phyloP scores from a whole-genome alignment of 2,329 filamentous ascomycete species.

The Sporothrix phasma region DNA sequence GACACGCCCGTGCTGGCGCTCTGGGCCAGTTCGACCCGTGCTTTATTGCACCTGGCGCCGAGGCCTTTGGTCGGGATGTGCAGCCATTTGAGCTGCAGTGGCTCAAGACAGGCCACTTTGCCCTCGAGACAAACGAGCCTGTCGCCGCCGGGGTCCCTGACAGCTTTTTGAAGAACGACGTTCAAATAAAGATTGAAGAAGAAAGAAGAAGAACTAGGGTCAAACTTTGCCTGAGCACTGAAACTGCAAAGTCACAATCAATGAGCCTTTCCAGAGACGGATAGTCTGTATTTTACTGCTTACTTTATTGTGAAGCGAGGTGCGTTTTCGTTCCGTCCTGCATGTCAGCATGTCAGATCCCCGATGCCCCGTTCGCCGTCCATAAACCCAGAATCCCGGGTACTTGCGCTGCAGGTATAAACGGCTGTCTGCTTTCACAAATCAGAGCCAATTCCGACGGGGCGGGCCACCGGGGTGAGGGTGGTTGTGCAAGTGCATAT shows the following conservation, averaged over 20 bases:
- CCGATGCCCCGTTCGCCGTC: constrained; percentile 9
- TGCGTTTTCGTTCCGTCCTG: neutral
- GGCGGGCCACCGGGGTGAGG: no score
- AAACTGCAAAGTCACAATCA: no score
- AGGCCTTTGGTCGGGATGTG: constrained; percentile 43
- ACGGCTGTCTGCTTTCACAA: neutral
- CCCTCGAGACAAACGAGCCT: constrained; percentile 30
- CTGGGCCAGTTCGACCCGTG: constrained; percentile 48
- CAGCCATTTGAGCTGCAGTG: constrained; percentile 37
- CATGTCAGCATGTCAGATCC: constrained; percentile 2
- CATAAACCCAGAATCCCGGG: neutral
- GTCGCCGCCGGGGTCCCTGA: constrained; percentile 24
- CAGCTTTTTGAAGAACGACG: constrained; percentile 23
- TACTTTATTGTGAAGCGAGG: no score
- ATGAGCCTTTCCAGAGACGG: neutral
- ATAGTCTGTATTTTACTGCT: neutral
- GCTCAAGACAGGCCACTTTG: constrained; percentile 49
- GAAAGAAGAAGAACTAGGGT: no score
- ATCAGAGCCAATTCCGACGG: neutral
- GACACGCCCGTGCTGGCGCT: constrained; percentile 43
- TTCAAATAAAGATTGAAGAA: no score
- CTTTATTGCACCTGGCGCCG: constrained; percentile 41
- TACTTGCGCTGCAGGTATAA: neutral
- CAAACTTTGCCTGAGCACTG: no score
- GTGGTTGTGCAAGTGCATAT: no score